Evolutionary conservation across 2,329 filamentous ascomycete genomes (phyloP).

Genomic region (Aureobasidium uvarum): DNA sequence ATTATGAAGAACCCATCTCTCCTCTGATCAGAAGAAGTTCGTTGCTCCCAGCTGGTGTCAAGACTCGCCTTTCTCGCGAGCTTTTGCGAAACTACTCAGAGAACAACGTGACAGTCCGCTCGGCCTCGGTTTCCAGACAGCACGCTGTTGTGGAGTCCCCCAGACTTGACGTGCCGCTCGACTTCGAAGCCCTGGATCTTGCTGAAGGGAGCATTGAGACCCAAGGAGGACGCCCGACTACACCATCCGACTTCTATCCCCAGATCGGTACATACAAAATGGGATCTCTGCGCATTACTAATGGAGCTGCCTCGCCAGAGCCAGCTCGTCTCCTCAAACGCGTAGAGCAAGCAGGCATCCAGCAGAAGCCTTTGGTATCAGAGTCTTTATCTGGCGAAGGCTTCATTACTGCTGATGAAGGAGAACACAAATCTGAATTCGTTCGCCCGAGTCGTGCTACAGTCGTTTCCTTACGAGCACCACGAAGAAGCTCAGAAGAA

Average conservation of each 20-base stretch:
- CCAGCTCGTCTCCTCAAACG: conserved; percentile 37
- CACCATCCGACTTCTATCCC: conserved; percentile 40
- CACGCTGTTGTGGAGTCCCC: background rate
- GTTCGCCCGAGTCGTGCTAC: conserved; percentile 31
- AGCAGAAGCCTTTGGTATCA: conserved; percentile 2
- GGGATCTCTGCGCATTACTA: conserved; percentile 49
- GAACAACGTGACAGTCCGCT: conserved; percentile 6
- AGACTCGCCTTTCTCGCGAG: conserved; percentile 32
- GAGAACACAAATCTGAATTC: conserved; percentile 29
- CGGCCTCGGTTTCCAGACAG: conserved; percentile 11
- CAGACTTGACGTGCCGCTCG: conserved; percentile 14
- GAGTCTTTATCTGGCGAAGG: conserved; percentile 6
- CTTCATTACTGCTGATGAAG: conserved; percentile 21
- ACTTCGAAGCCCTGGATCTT: conserved; percentile 32
- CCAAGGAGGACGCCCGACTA: conserved; percentile 3
- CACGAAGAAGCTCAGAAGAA: conserved; percentile 3
- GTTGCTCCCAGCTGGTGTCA: conserved; percentile 43
- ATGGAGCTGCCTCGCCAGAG: conserved; percentile 49
- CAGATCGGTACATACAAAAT: conserved; percentile 45
- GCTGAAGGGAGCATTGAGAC: conserved; percentile 29
- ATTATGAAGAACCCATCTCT: conserved; percentile 23
- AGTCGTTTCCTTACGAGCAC: background rate
- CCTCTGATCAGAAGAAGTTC: conserved; percentile 41
- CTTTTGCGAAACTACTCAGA: conserved; percentile 27
- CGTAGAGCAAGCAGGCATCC: background rate